Base-by-base conservation (phyloP, 1,284 basidiomycete species). In the Schizophyllum commune region DNA sequence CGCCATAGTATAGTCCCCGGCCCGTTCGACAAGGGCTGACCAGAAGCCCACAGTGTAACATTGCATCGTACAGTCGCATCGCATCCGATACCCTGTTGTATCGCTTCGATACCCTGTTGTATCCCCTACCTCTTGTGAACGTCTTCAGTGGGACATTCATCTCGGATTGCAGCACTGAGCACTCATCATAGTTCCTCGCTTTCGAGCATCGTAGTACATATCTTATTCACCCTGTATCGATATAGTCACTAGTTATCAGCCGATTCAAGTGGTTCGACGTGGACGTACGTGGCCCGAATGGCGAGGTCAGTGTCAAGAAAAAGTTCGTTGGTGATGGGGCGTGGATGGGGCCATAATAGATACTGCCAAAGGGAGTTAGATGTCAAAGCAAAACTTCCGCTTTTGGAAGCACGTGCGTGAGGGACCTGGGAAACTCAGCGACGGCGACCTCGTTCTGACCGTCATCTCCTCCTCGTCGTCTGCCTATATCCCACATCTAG, bases 401-500 rank as follows among this genome's bases (percentile, higher is more conserved):
- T 27, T 27, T 27, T 27, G 27, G 27, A 27, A 2, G 5, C 27
- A 27, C 27, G 27, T 27, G 27, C 3, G 5, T 27, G 27, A 27
- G 27, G 27, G 2, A n/a, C n/a, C n/a, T n/a, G n/a, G n/a, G 3
- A 5, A 27, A 27, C 3, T 27, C 27, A 27, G 27, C 27, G 27
- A 27, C 27, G 27, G 27, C 27, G 27, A 2, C 27, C 5, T 27
- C 27, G 27, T 5, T 47, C 11, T 51, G 8, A 13, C 27, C 4
- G 21, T 32, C 32, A 52, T 65, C 58, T 63, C 61, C 57, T 63
- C 60, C 59, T 47, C 55, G 52, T 34, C 55, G 57, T 57, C 52
- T 61, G 32, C 52, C 61, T 59, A 60, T 61, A 52, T 61, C 61
- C 56, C 59, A 39, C 58, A 53, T 61, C 61, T 59, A 52, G 63